phyloP scores from a whole-genome alignment of 208 protist genomes.

The Herpetomonas muscarum region DNA sequence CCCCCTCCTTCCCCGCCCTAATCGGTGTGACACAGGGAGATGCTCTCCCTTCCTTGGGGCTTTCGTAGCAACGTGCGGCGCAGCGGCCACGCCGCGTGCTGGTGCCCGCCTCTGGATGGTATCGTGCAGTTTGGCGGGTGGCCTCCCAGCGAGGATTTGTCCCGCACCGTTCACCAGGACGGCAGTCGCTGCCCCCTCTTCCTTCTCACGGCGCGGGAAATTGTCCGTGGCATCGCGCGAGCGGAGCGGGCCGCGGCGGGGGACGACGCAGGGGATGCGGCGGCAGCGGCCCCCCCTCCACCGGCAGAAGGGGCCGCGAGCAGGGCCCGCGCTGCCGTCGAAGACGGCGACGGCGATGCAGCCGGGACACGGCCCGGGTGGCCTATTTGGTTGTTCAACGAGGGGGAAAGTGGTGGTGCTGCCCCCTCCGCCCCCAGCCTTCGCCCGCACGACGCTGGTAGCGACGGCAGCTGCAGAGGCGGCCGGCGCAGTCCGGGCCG shows the following conservation, averaged over 20 bases:
- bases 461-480: not conserved
- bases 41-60: slow-evolving; percentile 33
- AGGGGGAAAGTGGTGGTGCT: too few species aligned
- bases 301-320: not conserved
- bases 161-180: slow-evolving; percentile 29
- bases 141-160: slow-evolving; percentile 32
- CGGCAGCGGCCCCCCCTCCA: not conserved
- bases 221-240: slow-evolving; percentile 23
- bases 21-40: slow-evolving; percentile 9
- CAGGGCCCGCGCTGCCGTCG: too few species aligned
- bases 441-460: not conserved
- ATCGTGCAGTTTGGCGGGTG: slow-evolving; percentile 56
- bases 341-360: too few species aligned
- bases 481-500: too few species aligned
- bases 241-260: slow-evolving; percentile 15
- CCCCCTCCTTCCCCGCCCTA: too few species aligned
- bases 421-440: too few species aligned
- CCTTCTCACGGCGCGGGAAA: slow-evolving; percentile 18
- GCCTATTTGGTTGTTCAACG: too few species aligned
- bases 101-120: slow-evolving; percentile 26
- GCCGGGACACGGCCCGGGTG: too few species aligned
- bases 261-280: not conserved
- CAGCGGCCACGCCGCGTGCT: slow-evolving; percentile 44
- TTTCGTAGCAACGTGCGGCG: slow-evolving; percentile 32
- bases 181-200: slow-evolving; percentile 34